Conservation (phyloP, 1,284 basidiomycete species). For the Pseudozyma sp. region DNA sequence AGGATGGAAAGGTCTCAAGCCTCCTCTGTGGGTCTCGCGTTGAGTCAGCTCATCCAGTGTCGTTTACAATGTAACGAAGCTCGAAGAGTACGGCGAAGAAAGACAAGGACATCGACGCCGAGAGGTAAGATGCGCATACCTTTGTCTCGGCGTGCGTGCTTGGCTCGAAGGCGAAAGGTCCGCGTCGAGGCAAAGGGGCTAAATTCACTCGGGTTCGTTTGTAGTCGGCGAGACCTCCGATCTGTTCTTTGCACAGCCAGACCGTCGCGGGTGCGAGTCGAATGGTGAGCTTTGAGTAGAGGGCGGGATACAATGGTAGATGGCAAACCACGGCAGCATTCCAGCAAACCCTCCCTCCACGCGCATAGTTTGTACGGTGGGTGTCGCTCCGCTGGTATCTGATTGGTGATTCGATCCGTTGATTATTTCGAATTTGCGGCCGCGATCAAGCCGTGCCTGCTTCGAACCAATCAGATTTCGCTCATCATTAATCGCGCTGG, state of each 20-base stretch:
- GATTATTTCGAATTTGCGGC: constrained; percentile 2
- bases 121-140: no score
- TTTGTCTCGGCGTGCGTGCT: no score
- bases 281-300: no score
- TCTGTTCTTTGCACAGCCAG: neutral
- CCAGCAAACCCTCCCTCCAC: constrained; percentile 23
- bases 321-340: constrained; percentile 1
- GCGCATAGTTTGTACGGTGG: constrained; percentile 9
- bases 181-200: neutral
- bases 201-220: no score
- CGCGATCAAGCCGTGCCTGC: constrained; percentile 1
- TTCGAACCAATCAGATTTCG: constrained; percentile 14
- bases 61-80: no score
- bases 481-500: constrained; percentile 15
- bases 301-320: no score
- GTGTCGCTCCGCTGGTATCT: constrained; percentile 17
- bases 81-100: no score
- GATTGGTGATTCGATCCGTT: constrained; percentile 19
- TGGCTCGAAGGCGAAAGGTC: neutral
- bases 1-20: neutral
- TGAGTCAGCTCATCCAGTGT: no score
- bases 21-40: neutral
- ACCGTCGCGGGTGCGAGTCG: no score
- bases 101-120: no score
- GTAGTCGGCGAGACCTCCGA: constrained; percentile 1